These are phyloP conservation scores for Protomyces inundatus DNA, from an alignment of 1,139 yeast species.

Conservation along the genomic window DNA sequence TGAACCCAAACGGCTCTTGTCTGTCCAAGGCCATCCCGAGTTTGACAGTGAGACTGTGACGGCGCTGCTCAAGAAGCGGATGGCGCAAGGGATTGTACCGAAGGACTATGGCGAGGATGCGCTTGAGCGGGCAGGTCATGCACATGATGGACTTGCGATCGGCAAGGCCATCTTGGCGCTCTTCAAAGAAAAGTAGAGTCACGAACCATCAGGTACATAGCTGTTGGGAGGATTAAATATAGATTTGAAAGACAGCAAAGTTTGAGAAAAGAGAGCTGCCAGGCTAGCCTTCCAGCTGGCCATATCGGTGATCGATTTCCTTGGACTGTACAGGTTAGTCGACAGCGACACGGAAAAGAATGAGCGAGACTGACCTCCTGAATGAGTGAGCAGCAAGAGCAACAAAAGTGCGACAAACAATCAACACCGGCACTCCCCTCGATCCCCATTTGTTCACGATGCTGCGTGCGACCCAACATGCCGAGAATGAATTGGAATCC, in stretches of 20 bases:
- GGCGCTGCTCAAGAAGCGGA: conserved; percentile 31
- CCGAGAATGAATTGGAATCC: background rate
- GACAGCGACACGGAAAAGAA: background rate
- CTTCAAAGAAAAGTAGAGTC: background rate
- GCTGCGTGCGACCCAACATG: background rate
- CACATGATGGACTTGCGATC: conserved; percentile 14
- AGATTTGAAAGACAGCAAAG: too few relatives aligned
- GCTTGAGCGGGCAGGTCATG: conserved; percentile 1
- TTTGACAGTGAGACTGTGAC: conserved; percentile 47
- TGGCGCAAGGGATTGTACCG: conserved; percentile 12
- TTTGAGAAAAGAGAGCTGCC: background rate
- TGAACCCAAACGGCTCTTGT: conserved; percentile 47
- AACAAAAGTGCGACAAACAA: background rate
- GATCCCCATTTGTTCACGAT: background rate
- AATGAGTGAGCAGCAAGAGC: background rate
- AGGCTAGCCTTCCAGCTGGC: background rate
- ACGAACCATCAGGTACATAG: too few relatives aligned
- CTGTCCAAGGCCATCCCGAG: conserved; percentile 92
- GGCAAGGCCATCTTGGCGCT: conserved; percentile 7
- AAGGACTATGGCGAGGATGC: conserved; percentile 11
- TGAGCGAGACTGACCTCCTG: background rate
- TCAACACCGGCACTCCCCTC: background rate
- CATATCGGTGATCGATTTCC: background rate
- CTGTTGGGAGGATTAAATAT: too few relatives aligned
- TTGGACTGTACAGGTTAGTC: background rate